Conservation (phyloP, 768 basidiomycete species). For the Cystofilobasidium ferigula region DNA sequence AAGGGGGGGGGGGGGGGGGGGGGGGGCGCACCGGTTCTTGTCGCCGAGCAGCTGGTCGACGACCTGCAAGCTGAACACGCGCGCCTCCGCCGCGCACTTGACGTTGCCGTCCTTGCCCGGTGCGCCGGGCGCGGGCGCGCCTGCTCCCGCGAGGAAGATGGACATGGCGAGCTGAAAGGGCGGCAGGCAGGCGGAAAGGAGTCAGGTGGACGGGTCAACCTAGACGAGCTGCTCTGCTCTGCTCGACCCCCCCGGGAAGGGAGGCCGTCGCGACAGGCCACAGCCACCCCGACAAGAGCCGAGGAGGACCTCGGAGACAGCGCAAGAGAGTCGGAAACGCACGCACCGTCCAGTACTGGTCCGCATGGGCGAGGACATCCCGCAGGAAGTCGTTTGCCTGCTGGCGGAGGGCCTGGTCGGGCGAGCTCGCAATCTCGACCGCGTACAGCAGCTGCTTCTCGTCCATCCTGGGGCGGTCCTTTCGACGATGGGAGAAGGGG, state of each 20-base stretch:
- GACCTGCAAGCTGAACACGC: constrained; percentile 38
- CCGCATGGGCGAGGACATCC: constrained; percentile 62
- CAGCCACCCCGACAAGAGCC: too few relatives aligned
- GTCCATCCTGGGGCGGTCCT: constrained; percentile 11
- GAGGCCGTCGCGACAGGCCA: too few relatives aligned
- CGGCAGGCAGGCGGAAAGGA: neutral
- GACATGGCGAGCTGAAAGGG: constrained; percentile 36
- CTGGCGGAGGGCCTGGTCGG: constrained; percentile 36
- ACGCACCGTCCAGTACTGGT: constrained; percentile 62
- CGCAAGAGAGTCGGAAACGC: constrained; percentile 45
- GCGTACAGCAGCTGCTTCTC: constrained; percentile 24
- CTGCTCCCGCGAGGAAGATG: constrained; percentile 39
- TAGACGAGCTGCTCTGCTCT: too few relatives aligned
- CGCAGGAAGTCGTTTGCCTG: constrained; percentile 77
- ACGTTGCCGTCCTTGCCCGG: constrained; percentile 38
- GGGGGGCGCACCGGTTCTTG: constrained; percentile 27
- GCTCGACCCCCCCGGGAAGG: too few relatives aligned
- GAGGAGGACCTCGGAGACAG: too few relatives aligned
- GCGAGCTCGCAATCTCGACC: constrained; percentile 14
- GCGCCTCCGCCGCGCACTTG: constrained; percentile 34
- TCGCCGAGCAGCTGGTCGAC: constrained; percentile 36
- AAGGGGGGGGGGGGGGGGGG: neutral
- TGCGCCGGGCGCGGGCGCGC: constrained; percentile 31
- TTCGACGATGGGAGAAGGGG: neutral
- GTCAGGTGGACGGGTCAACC: neutral